Evolutionary conservation across 371 early-diverging fungal genomes (phyloP).

Genomic region (Rhizomucor pusillus): DNA sequence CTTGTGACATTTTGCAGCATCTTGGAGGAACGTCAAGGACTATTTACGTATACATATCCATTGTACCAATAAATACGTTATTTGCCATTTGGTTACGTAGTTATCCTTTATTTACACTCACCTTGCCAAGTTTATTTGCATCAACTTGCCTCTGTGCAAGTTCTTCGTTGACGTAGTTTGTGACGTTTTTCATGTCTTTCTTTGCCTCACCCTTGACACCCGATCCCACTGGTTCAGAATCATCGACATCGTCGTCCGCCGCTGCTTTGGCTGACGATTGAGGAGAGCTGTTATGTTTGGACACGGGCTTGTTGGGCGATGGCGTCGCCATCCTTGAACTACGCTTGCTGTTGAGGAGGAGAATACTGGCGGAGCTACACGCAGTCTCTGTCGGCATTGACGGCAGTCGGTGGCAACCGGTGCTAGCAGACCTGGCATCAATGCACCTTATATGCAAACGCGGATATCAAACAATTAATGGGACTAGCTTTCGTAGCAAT

Average conservation of each 20-base stretch:
- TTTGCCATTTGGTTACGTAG: background rate
- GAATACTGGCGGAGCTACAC: no score
- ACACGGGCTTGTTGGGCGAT: background rate
- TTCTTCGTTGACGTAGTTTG: conserved; percentile 37
- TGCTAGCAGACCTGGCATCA: no score
- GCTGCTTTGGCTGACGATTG: conserved; percentile 1
- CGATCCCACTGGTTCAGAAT: conserved; percentile 27
- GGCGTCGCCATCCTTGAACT: no score
- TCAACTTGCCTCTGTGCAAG: conserved; percentile 38
- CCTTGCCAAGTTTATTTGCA: conserved; percentile 37
- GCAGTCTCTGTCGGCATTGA: no score
- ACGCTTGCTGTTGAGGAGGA: no score
- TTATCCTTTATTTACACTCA: conserved; percentile 1
- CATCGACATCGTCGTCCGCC: conserved; percentile 30
- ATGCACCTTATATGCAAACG: no score
- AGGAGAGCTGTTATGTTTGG: conserved; percentile 1
- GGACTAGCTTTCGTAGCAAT: no score
- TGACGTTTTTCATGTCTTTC: conserved; percentile 48
- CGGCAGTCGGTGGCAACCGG: no score
- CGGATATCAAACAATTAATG: no score
- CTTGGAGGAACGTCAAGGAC: conserved; percentile 38
- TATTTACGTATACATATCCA: conserved; percentile 4
- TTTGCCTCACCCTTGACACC: conserved; percentile 41
- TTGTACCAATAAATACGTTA: background rate
- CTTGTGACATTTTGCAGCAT: conserved; percentile 32